A percentile compares a stretch with the other conserved stretches of the same genome.
Conservation (phyloP, 208 protist species). For the Wallacemonas sp. region DNA sequence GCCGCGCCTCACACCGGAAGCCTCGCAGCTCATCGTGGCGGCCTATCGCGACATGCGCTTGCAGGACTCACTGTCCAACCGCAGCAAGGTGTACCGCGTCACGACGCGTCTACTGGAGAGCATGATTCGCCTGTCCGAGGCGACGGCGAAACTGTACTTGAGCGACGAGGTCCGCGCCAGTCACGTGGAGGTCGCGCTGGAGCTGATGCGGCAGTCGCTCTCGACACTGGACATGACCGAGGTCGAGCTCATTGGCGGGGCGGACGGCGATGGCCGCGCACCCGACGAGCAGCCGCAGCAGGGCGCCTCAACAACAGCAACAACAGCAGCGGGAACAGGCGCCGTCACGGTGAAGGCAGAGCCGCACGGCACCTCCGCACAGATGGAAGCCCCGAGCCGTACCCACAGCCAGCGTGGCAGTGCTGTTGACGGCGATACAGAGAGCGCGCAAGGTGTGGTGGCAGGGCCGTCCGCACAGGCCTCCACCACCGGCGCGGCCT, state of each 20-base stretch:
- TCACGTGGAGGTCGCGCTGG: slow-evolving; percentile 85
- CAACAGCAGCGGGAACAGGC: background rate
- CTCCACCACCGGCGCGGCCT: slow-evolving; percentile 11
- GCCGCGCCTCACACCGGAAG: slow-evolving; percentile 87
- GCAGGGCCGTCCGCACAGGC: background rate
- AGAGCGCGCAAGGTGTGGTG: background rate
- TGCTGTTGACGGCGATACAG: background rate
- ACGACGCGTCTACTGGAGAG: slow-evolving; percentile 99
- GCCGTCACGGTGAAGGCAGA: background rate
- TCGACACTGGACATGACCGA: slow-evolving; percentile 90
- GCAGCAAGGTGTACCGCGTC: slow-evolving; percentile 95
- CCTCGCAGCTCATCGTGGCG: slow-evolving; percentile 82
- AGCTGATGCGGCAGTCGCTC: slow-evolving; percentile 90
- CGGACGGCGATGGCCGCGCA: slow-evolving; percentile 10
- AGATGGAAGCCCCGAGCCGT: too few species aligned
- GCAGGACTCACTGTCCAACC: slow-evolving; percentile 86
- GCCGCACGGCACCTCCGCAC: background rate
- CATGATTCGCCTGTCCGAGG: slow-evolving; percentile 98
- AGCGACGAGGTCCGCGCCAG: slow-evolving; percentile 84
- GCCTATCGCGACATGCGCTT: slow-evolving; percentile 94
- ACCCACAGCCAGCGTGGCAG: background rate
- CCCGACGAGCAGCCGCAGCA: background rate
- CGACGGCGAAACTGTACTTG: slow-evolving; percentile 95
- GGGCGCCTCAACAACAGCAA: background rate
- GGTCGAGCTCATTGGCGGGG: slow-evolving; percentile 71